Evolutionary conservation across 139 green algal genomes (phyloP).

Genomic region (Chlamydomonas sphaeroides): DNA sequence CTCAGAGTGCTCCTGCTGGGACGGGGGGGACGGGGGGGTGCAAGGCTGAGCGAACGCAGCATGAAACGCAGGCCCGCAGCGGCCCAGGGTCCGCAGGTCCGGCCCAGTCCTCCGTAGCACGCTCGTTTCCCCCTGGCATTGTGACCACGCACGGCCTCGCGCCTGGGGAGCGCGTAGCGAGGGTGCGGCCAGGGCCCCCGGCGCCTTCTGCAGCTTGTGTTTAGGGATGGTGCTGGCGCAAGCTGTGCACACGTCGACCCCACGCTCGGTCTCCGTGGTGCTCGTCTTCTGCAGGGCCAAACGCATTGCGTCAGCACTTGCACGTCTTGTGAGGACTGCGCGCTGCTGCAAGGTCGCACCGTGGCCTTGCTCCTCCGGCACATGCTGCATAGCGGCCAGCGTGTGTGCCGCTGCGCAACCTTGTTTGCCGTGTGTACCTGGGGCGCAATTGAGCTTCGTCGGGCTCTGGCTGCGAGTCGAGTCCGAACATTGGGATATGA

Average conservation of each 20-base stretch:
- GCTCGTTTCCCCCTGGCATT: no score
- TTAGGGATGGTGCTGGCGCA: conserved; percentile 22
- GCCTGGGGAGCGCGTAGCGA: background rate
- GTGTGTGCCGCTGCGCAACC: conserved; percentile 29
- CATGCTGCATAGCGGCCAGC: conserved; percentile 4
- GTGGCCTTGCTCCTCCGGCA: conserved; percentile 27
- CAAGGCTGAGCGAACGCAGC: no score
- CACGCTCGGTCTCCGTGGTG: background rate
- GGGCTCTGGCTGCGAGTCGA: background rate
- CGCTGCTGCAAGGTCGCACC: background rate
- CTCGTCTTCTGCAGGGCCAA: conserved; percentile 17
- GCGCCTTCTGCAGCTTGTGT: conserved; percentile 24
- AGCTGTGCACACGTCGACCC: conserved; percentile 20
- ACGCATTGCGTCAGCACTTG: background rate
- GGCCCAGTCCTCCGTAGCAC: no score
- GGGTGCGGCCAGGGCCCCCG: background rate
- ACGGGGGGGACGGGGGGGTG: no score
- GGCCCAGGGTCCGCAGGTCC: no score
- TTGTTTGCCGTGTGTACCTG: conserved; percentile 41
- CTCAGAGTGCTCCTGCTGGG: no score
- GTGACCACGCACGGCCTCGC: background rate
- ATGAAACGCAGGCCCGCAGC: no score
- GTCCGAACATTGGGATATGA: background rate
- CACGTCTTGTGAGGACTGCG: background rate
- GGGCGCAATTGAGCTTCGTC: background rate